phyloP scores from a whole-genome alignment of 345 rosid species.

The Sonneratia caseolaris region DNA sequence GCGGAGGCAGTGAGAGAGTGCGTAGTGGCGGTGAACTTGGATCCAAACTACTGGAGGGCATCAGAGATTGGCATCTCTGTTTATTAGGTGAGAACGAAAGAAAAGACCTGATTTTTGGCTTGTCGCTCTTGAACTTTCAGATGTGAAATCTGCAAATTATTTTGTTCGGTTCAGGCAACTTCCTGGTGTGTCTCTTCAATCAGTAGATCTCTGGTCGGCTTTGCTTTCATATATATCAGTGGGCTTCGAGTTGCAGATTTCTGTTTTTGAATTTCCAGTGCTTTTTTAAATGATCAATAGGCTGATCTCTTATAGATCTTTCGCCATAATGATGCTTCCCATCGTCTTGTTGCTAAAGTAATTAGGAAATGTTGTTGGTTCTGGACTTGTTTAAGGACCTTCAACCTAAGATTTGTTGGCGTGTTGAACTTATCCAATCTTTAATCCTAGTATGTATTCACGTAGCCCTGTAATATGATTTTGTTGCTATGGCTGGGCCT shows the following conservation, averaged over 20 bases:
- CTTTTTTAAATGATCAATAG: no score
- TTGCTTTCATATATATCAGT: no score
- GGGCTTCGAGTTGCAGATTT: not conserved
- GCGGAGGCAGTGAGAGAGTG: conserved; percentile 79
- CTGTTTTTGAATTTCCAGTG: not conserved
- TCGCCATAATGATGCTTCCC: not conserved
- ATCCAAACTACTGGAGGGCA: conserved; percentile 73
- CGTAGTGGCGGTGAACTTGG: conserved; percentile 69
- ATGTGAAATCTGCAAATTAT: not conserved
- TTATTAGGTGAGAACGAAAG: conserved; percentile 28
- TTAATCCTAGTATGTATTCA: not conserved
- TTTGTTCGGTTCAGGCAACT: not conserved
- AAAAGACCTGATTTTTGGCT: not conserved
- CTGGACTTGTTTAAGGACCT: conserved; percentile 5
- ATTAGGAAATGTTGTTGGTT: not conserved
- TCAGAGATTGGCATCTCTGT: conserved; percentile 67
- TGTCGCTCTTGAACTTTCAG: not conserved
- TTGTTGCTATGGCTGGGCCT: not conserved
- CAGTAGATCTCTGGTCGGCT: no score
- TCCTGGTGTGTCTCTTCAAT: not conserved
- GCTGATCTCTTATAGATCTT: not conserved
- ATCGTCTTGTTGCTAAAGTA: not conserved
- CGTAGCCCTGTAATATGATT: not conserved
- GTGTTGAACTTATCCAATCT: not conserved
- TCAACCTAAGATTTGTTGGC: not conserved